Percentiles rank a stretch among this genome's conserved stretches.
These are phyloP conservation scores for Cryphonectria japonica DNA, from an alignment of 2,329 filamentous ascomycete genomes.

Conservation along the genomic window DNA sequence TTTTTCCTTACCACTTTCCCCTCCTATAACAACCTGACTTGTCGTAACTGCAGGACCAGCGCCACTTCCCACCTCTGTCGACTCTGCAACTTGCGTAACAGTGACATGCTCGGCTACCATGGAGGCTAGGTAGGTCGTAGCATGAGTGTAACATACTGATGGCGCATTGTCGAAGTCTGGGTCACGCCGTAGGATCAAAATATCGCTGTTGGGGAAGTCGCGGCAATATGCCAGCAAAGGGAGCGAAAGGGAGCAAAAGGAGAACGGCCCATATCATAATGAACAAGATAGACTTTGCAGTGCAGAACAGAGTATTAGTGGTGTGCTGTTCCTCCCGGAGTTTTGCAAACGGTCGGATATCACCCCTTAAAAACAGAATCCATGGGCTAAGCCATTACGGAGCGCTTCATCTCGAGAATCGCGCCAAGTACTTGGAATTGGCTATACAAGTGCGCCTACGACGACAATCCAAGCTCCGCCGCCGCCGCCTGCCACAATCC, in stretches of 20 bases:
- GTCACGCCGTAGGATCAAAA: neutral
- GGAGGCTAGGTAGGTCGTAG: neutral
- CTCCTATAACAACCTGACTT: neutral
- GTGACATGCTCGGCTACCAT: neutral
- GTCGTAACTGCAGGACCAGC: neutral
- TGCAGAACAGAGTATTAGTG: neutral
- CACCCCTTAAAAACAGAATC: neutral
- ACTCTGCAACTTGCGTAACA: neutral
- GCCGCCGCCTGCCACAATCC: neutral
- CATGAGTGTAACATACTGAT: slow-evolving; percentile 7
- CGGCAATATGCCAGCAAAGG: slow-evolving; percentile 1
- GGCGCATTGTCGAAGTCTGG: neutral
- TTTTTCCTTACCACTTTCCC: neutral
- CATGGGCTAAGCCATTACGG: neutral
- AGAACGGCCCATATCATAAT: neutral
- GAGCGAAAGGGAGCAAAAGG: slow-evolving; percentile 9
- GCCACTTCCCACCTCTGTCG: neutral
- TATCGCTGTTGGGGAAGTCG: neutral
- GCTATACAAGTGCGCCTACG: neutral
- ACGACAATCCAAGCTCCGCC: neutral
- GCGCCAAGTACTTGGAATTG: neutral
- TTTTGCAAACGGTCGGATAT: neutral
- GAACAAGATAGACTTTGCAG: neutral
- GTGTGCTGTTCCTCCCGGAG: neutral
- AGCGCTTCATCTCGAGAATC: neutral